Evolutionary conservation across 208 protist genomes (phyloP).

Genomic region (Leishmania braziliensis): DNA sequence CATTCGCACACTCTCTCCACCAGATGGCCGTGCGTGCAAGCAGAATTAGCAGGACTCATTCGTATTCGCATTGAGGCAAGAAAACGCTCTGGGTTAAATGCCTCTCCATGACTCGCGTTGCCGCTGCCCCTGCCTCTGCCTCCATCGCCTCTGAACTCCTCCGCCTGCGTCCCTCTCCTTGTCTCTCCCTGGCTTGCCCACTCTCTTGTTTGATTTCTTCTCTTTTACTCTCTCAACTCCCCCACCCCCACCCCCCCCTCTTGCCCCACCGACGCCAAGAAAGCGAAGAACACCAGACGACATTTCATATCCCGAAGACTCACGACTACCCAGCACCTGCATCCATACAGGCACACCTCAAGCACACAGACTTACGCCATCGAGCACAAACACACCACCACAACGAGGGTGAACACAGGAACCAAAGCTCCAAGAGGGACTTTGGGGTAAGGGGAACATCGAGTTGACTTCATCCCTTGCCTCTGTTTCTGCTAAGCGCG

Average conservation of each 20-base stretch:
- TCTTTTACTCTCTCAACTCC: neutral
- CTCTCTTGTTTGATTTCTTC: neutral
- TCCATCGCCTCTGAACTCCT: neutral
- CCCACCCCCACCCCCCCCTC: neutral
- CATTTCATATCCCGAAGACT: neutral
- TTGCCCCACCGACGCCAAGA: neutral
- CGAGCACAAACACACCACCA: neutral
- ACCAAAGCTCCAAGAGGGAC: neutral
- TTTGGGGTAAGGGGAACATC: neutral
- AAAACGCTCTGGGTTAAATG: neutral
- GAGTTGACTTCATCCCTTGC: neutral
- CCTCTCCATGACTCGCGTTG: neutral
- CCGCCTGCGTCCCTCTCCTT: neutral
- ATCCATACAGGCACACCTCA: neutral
- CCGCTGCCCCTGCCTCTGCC: neutral
- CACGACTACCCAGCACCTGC: neutral
- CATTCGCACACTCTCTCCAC: neutral
- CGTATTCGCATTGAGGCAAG: neutral
- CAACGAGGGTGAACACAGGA: neutral
- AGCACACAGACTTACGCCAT: neutral
- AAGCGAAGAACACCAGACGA: neutral
- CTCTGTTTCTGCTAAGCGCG: neutral
- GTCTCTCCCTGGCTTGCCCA: neutral
- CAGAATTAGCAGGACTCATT: neutral
- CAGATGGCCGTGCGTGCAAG: neutral